Base-by-base conservation (phyloP, 2,329 filamentous ascomycete genomes). In the Alternaria triticimaculans region DNA sequence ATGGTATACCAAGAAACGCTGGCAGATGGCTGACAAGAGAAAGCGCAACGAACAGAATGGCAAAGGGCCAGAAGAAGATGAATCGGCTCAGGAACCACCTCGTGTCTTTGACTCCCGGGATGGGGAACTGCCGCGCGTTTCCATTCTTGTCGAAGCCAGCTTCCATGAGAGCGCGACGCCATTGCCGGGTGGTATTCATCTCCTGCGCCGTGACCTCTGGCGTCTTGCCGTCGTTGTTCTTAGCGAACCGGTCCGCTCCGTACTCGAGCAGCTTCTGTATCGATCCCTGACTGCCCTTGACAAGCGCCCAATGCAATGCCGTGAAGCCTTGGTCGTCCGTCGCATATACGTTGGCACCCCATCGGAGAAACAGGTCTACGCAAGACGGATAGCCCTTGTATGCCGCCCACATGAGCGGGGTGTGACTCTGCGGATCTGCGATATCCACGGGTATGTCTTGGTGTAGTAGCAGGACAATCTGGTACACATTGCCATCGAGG, bases 371-470 rank as follows among this genome's bases (percentile, higher is more conserved):
- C 46, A 98, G 81, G 77, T 98, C 96, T 51, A 98, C 95, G 72
- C 93, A 97, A 50, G 91, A 90, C 0, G 95, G 93, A 78, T 91
- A 97, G 37, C 96, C 96, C 81, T 99, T 99, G 84, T 99, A 99
- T 15, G 95, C 95, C 18, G 96, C 93, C 96, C 96, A 99, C 96
- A 99, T 99, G 65, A 99, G 86, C 64, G 91, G 91, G 1, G 96
- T 98, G 80, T 99, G 96, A 6, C 94, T 93, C 77, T 94, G 95
- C 55, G 89, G 88, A 81, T 99, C 96, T 57, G 91, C 86, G 6
- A 96, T 92, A 78, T 99, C 96, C 65, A 99, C 93, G 15, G 94
- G 93, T 64, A 99, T 96, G 76, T 96, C 94, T 77, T 97, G 94
- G 82, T 99, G 96, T 23, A 99, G 87, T 8, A 99, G 88, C 1